Conservation (phyloP, 352 stramenopile species). For the Thalassiosira mediterranea region DNA sequence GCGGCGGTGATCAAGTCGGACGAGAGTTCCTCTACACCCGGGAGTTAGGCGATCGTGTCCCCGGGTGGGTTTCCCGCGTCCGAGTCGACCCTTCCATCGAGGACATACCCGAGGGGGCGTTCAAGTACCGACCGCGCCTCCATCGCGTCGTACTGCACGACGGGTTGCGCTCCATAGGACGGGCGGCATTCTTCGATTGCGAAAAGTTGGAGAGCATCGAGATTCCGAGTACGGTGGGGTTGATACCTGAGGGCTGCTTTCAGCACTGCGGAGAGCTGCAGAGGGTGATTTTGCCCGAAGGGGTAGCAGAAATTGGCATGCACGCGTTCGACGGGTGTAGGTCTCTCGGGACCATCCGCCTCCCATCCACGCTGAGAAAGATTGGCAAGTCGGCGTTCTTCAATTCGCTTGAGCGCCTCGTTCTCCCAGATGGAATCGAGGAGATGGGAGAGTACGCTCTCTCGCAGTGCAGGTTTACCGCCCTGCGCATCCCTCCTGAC, state of each 20-base stretch:
- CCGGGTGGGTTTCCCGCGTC: neutral
- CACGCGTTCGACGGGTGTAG: neutral
- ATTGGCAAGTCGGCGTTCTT: neutral
- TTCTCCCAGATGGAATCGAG: too few species aligned
- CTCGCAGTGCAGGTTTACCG: too few species aligned
- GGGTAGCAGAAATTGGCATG: conserved; percentile 3
- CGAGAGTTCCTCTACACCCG: too few species aligned
- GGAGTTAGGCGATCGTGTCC: too few species aligned
- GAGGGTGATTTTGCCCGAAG: conserved; percentile 2
- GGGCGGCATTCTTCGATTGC: conserved; percentile 1
- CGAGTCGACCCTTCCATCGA: neutral
- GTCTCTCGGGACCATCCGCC: neutral
- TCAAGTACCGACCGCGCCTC: neutral
- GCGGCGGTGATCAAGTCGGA: too few species aligned
- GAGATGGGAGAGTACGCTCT: too few species aligned
- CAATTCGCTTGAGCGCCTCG: too few species aligned
- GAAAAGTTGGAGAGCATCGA: neutral
- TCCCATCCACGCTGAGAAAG: conserved; percentile 3
- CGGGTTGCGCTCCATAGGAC: neutral
- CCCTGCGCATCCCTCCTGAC: too few species aligned
- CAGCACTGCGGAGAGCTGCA: neutral
- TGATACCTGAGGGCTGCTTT: conserved; percentile 6
- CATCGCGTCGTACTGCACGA: neutral
- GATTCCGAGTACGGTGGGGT: neutral
- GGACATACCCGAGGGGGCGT: conserved; percentile 1